These are phyloP conservation scores for Trichosporon asahii DNA, from an alignment of 1,284 basidiomycete genomes.

Conservation along the genomic window DNA sequence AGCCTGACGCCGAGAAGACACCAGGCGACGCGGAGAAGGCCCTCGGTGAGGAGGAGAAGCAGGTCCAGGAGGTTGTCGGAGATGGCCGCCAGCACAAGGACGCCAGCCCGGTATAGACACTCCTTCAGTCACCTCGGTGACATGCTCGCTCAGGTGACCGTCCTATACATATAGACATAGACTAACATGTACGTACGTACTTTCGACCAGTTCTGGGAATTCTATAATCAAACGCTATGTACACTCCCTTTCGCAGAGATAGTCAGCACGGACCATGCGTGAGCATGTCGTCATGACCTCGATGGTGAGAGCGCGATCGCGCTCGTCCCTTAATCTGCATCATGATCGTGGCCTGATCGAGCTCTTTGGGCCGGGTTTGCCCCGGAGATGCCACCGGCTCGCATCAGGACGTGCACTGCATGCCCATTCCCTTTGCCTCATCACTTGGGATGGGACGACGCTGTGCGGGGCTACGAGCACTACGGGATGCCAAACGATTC, in stretches of 20 bases:
- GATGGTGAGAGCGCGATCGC: background rate
- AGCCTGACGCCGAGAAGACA: background rate
- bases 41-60: too few relatives aligned
- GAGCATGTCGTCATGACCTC: background rate
- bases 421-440: too few relatives aligned
- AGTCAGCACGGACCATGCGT: too few relatives aligned
- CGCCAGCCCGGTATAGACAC: background rate
- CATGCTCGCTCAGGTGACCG: background rate
- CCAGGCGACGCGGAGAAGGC: background rate
- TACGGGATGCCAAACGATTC: background rate
- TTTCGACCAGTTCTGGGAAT: background rate
- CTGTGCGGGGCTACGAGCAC: background rate
- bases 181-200: too few relatives aligned
- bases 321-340: background rate
- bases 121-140: background rate
- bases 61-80: background rate
- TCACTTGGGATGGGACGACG: too few relatives aligned
- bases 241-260: too few relatives aligned
- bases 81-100: background rate
- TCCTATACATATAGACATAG: background rate
- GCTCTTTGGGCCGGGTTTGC: too few relatives aligned
- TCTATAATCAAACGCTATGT: background rate
- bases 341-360: background rate
- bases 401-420: too few relatives aligned
- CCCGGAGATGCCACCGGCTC: too few relatives aligned